Percentiles rank a stretch among this genome's conserved stretches.
Conservation (phyloP, 495 filamentous ascomycete species). For the Aspergillus wentii region DNA sequence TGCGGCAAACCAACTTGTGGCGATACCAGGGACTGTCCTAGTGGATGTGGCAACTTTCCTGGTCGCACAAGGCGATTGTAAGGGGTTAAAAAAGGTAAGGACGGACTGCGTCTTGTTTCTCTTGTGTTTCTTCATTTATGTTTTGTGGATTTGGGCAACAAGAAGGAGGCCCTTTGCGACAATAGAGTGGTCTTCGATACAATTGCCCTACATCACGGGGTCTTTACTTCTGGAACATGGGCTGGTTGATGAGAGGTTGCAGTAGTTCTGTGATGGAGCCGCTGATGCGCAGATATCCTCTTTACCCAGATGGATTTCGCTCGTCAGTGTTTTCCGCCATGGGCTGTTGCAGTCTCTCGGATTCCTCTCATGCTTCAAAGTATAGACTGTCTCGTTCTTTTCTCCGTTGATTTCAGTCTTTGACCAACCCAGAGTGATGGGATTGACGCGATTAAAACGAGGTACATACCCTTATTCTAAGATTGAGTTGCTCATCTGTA, state of each 20-base stretch:
- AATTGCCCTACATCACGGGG: conserved; percentile 67
- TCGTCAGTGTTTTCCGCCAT: conserved; percentile 39
- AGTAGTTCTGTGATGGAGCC: no score
- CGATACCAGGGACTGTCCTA: conserved; percentile 61
- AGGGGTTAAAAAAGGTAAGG: conserved; percentile 54
- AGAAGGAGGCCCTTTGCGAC: conserved; percentile 76
- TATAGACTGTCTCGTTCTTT: conserved; percentile 20
- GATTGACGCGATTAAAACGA: conserved; percentile 46
- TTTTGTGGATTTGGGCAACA: conserved; percentile 53
- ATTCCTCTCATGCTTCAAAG: conserved; percentile 8
- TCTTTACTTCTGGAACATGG: no score
- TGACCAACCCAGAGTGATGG: conserved; percentile 45
- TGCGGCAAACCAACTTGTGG: conserved; percentile 62
- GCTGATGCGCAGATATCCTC: conserved; percentile 30
- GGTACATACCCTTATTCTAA: no score
- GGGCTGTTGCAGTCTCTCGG: conserved; percentile 9
- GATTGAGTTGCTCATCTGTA: no score
- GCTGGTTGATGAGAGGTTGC: no score
- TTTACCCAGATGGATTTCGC: conserved; percentile 39
- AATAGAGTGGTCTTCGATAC: conserved; percentile 76
- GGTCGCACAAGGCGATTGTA: conserved; percentile 59
- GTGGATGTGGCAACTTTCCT: conserved; percentile 77
- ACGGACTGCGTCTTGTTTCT: conserved; percentile 11
- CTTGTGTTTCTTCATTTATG: conserved; percentile 1
- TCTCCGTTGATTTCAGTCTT: conserved; percentile 29